phyloP scores from a whole-genome alignment of 2,329 filamentous ascomycete species.

The Bimuria novae-zelandiae region DNA sequence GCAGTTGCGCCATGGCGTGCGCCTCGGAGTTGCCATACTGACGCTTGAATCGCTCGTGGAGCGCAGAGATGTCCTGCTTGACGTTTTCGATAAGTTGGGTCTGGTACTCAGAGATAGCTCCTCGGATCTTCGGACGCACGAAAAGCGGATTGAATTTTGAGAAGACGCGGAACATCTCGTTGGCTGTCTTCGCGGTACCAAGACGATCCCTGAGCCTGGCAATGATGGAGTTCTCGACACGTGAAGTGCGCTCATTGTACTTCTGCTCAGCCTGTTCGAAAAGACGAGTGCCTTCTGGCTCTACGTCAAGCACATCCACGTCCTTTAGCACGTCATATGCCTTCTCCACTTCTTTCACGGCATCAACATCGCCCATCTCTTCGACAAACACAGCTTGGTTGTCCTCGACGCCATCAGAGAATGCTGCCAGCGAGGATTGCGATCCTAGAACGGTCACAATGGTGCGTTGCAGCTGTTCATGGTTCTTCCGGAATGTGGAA shows the following conservation, averaged over 20 bases:
- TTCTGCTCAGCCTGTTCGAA: constrained; percentile 95
- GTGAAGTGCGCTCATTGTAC: constrained; percentile 95
- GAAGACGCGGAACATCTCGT: constrained; percentile 99
- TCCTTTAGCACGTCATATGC: constrained; percentile 94
- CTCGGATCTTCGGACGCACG: constrained; percentile 97
- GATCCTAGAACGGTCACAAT: constrained; percentile 96
- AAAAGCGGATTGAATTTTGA: constrained; percentile 99
- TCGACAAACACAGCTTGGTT: constrained; percentile 71
- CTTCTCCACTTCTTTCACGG: constrained; percentile 92
- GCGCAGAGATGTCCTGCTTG: constrained; percentile 87
- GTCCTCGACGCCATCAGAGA: constrained; percentile 34
- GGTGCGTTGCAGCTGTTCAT: constrained; percentile 94
- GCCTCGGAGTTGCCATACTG: constrained; percentile 98
- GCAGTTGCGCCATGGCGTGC: constrained; percentile 96
- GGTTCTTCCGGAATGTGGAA: constrained; percentile 90
- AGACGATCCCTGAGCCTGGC: constrained; percentile 88
- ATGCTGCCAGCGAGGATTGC: constrained; percentile 49
- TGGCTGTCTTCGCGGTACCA: constrained; percentile 93
- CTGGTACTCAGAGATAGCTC: constrained; percentile 97
- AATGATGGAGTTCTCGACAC: constrained; percentile 99
- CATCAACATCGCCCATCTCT: constrained; percentile 96
- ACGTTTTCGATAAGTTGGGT: constrained; percentile 98
- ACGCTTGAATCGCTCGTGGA: constrained; percentile 98
- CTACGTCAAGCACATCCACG: constrained; percentile 92
- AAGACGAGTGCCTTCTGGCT: constrained; percentile 81